Evolutionary conservation across 2,329 filamentous ascomycete genomes (phyloP), one percentile per base, ranked within the genome.

Genomic region (Fusarium sp.): DNA sequence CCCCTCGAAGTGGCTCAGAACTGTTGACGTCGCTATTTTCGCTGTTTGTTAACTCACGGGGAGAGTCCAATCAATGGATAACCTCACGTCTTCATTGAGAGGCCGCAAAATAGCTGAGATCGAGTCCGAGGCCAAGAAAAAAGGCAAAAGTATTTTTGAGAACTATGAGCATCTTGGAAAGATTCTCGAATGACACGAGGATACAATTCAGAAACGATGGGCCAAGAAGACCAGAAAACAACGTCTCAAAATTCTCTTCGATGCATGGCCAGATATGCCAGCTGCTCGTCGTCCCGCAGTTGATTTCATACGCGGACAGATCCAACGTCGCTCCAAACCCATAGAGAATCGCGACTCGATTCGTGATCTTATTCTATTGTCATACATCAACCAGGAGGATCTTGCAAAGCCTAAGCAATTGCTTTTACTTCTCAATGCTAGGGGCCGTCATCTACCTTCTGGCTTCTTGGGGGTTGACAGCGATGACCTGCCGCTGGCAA

Each of bases 301-400:
- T 42, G 73, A 72, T 8, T 79, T 78, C 15, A 76, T 79, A 15
- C 73, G 69, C 24, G 76, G 28, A 31, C 28, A 31, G 28, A 31
- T 31, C 28, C 28, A 31, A 31, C 28, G 28, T 31, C 10, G 28
- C 28, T 31, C 28, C 10, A 31, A 31, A 10, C 28, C 28, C 28
- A 31, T 31, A 31, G 28, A 31, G 28, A 31, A 31, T 31, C 28
- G 28, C 28, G 28, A 31, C 28, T 31, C 28, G 10, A 31, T 31
- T 13, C 28, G 10, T 13, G 10, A 31, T 13, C 10, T 31, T 71
- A 38, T 78, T 64, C 73, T 86, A 45, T 88, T 82, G 80, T 87
- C 87, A 0, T 81, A 85, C 58, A 83, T 90, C 73, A 90, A 90
- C 70, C 78, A 85, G 46, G 85, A 90, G 60, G 87, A 90, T 69